Base-by-base conservation (phyloP, 495 filamentous ascomycete species). In the Tuber borchii region DNA sequence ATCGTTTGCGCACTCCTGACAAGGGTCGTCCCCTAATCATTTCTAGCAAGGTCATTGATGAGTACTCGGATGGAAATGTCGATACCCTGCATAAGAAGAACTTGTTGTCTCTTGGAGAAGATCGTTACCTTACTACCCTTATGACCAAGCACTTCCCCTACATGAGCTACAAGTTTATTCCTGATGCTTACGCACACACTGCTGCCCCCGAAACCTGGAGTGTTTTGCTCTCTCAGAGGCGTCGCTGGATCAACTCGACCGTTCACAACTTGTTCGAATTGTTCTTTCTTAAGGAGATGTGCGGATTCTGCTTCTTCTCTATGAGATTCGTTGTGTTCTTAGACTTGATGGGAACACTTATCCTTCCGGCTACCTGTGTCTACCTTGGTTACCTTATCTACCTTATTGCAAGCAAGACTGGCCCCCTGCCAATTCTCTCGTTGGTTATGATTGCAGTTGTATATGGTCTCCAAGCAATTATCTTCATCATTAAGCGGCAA, bases 81-180 rank as follows among this genome's bases (percentile, higher is more conserved):
- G 96, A 99, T 81, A 99, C 95, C 4, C 88, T 99, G 46, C 95
- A 99, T 86, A 97, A 97, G 87, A 99, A 99, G 90, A 99, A 99
- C 80, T 88, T 99, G 26, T 85, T 98, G 69, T 90, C 94, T 76
- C 90, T 99, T 39, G 95, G 95, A 83, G 95, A 99, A 85, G 95
- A 99, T 91, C 93, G 95, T 82, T 99, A 92, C 84, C 87, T 99
- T 73, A 99, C 95, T 16, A 99, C 95, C 0, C 88, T 99, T 69
- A 97, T 99, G 93, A 97, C 93, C 73, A 97, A 97, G 84, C 91
- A 98, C 84, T 97, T 97, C 87, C 95, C 96, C 5, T 83, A 81
- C 73, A 97, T 97, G 94, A 92, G 92, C 9, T 97, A 94, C 86
- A 97, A 97, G 84, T 99, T 97, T 85, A 87, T 97, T 72, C 90